Base-by-base conservation (phyloP, 2,329 filamentous ascomycete genomes). In the Huntiella decipiens region DNA sequence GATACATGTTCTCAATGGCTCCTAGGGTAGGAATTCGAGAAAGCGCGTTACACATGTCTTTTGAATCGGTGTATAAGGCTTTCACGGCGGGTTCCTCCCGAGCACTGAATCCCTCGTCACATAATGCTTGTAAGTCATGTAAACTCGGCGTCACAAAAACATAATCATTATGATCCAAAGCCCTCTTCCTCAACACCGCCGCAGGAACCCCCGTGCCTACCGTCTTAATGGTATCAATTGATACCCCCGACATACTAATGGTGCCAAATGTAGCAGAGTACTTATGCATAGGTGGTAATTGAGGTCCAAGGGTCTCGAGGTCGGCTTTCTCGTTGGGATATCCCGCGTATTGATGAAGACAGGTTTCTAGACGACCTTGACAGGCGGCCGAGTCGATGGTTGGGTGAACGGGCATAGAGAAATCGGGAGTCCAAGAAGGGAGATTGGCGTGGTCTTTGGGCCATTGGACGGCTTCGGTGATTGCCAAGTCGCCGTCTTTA, bases 341-440 rank as follows among this genome's bases (percentile, higher is more conserved):
- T 38, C 45, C 15, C 38, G 33, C n/a, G 10, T 11, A 2, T n/a
- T 19, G 22, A n/a, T 11, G 13, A 8, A 38, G 17, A 15, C 11
- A 12, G 8, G 22, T 31, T n/a, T 36, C 28, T n/a, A 47, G n/a
- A 32, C 36, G 15, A n/a, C 37, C 31, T 16, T 17, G n/a, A 8
- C 16, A 38, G 16, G 39, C 38, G 7, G 37, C 13, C 6, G 32
- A 43, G 34, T 47, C 45, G 6, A 43, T 47, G 10, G 5, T 47
- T 7, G 45, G 45, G n/a, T 47, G 40, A 4, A 19, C 32, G 13
- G 38, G 36, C 7, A 35, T 34, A 32, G 33, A 38, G 34, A 47
- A 47, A 11, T 47, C 45, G 11, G 45, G 45, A 15, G 43, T 40
- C 45, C 45, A 47, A 7, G 45, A 43, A 3, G 45, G 45, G 10